A percentile compares a stretch with the other conserved stretches of the same genome.
Conservation (phyloP, 129 eudicot genomes). For the Lactuca saligna region DNA sequence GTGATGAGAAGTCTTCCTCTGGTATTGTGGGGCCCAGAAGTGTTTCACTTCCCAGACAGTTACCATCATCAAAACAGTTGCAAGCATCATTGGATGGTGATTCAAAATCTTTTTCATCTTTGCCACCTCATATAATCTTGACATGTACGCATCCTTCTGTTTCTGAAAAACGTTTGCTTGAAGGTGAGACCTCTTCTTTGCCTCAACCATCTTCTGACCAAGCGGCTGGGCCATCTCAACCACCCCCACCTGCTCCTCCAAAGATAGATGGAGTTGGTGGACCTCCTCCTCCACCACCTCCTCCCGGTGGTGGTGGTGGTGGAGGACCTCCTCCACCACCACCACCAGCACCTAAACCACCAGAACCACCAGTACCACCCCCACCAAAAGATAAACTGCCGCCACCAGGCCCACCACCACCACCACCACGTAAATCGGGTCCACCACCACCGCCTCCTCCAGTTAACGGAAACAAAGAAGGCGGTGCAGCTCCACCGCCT, state of each 20-base stretch:
- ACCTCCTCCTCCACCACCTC: not conserved
- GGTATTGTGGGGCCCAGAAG: not conserved
- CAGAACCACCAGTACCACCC: not conserved
- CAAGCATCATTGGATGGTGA: not conserved
- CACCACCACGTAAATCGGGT: not conserved
- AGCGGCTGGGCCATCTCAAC: not conserved
- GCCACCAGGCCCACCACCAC: not conserved
- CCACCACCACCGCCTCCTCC: constrained; percentile 25
- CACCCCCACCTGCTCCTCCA: constrained; percentile 4
- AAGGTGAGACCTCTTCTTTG: not conserved
- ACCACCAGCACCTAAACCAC: constrained; percentile 46
- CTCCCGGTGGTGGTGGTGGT: not conserved
- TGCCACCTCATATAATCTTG: not conserved
- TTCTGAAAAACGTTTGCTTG: not conserved
- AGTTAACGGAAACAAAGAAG: not conserved
- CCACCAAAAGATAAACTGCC: not conserved
- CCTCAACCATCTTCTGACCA: not conserved
- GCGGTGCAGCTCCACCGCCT: not conserved
- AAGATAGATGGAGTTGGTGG: not conserved
- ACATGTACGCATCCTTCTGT: not conserved
- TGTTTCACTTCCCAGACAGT: not conserved
- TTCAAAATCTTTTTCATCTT: not conserved
- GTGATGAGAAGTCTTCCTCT: not conserved
- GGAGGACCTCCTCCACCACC: constrained; percentile 39
- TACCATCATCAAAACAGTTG: not conserved